Percentiles rank a stretch among this genome's conserved stretches.
Evolutionary conservation across 257 asterid genomes (phyloP).

Genomic region (Primulina huaijiensis): DNA sequence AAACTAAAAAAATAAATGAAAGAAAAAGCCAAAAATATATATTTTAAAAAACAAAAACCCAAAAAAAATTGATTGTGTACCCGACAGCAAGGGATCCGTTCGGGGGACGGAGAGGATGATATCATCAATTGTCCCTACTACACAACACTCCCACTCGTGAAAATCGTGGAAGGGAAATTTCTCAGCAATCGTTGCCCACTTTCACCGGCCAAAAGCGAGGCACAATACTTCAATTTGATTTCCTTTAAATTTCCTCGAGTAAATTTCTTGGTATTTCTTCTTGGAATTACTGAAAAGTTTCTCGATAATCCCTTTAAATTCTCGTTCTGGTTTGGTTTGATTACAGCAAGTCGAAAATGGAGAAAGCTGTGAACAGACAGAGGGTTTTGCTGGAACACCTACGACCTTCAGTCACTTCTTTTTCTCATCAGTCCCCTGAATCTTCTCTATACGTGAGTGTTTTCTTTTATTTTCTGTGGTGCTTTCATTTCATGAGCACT

Average conservation of each 20-base stretch:
- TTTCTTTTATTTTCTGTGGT: not conserved
- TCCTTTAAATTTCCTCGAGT: not conserved
- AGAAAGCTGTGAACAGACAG: slow-evolving; percentile 68
- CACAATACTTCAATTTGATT: not conserved
- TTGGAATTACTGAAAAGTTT: not conserved
- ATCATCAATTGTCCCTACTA: not conserved
- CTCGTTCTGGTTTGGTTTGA: not conserved
- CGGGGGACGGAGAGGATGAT: too few species aligned
- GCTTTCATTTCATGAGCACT: not conserved
- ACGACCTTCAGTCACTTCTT: slow-evolving; percentile 37
- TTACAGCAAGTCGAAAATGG: slow-evolving; percentile 37
- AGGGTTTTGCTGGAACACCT: slow-evolving; percentile 59
- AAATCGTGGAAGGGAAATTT: not conserved
- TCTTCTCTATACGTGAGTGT: slow-evolving; percentile 57
- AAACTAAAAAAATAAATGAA: too few species aligned
- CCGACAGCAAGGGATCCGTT: too few species aligned
- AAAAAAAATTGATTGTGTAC: too few species aligned
- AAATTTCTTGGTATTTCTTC: not conserved
- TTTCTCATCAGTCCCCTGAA: slow-evolving; percentile 28
- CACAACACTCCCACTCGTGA: not conserved
- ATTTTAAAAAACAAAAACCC: too few species aligned
- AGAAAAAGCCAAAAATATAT: too few species aligned
- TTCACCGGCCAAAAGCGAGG: not conserved
- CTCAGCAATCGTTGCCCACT: not conserved
- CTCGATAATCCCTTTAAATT: not conserved